Conservation (phyloP, 176 grass and related monocot species). For the Dactylis glomerata region DNA sequence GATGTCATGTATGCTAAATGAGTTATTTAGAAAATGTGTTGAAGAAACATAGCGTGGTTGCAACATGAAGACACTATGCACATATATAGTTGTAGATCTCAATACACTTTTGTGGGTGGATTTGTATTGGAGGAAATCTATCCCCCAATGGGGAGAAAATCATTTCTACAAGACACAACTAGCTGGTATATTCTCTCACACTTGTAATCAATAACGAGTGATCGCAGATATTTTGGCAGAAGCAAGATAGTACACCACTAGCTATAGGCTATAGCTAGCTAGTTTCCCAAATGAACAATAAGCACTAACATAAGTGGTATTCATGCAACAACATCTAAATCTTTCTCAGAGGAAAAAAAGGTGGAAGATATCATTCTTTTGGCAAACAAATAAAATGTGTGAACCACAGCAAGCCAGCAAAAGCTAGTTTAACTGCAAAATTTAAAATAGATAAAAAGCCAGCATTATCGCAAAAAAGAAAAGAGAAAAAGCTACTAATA, state of each 20-base stretch:
- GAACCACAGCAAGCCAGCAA: neutral
- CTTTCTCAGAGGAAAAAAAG: neutral
- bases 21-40: neutral
- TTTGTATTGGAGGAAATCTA: neutral
- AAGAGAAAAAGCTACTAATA: neutral
- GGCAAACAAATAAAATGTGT: neutral
- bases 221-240: neutral
- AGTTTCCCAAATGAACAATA: neutral
- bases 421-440: neutral
- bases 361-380: neutral
- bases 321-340: neutral
- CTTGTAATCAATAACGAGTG: neutral
- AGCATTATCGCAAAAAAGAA: neutral
- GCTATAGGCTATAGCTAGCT: neutral
- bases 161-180: neutral
- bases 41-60: neutral
- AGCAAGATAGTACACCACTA: neutral
- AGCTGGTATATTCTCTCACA: neutral
- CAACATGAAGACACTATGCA: neutral
- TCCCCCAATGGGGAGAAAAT: constrained; percentile 4
- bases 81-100: neutral
- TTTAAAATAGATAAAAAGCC: neutral
- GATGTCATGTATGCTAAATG: neutral
- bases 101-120: neutral
- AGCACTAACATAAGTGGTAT: neutral